Base-by-base conservation (phyloP, 1,139 yeast genomes). In the Pneumocystis carinii region DNA sequence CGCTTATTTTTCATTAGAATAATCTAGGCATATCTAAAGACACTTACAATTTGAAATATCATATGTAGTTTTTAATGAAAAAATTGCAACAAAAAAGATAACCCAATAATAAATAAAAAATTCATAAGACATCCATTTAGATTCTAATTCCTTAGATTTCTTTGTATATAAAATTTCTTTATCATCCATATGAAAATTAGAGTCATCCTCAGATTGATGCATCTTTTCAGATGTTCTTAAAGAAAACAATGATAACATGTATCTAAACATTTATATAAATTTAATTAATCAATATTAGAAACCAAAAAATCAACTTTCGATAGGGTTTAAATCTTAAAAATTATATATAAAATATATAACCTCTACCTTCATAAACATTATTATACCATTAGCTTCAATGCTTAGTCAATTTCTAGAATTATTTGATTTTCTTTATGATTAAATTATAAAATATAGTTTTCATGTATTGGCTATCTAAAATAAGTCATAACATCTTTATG, bases 1-100 rank as follows among this genome's bases (percentile, higher is more conserved):
- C 65, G 85, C 88, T 69, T 19, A 61, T 37, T 14, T 24, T 39
- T 57, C 27, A 48, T 57, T 19, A 57, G 27, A 37, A 5, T 12
- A 19, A 14, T 19, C 8, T 37, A 57, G 2, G 19, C 14, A 27
- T 41, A 41, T 29, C 14, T 19, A 17, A 12, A 41, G 19, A 19
- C 10, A 36, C 38, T 36, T 29, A 14, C 62, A 37, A 27, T 39
- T 39, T 39, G 66, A 64, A 41, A 64, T 59, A 27, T 60, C 61
- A 27, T 61, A 37, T 42, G 61, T 64, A 1, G 63, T 35, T 38
- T 64, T 60, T 53, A 64, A 56, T 62, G 59, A 62, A 36, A 62
- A 38, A 6, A 64, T 61, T 48, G 57, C 59, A 36, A 38, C 53
- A 32, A 64, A 48, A 17, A 57, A 27, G 38, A 62, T 36, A 37